Evolutionary conservation across 2,329 filamentous ascomycete species (phyloP), one percentile per base, ranked within the genome.

Genomic region (Pseudophaeomoniella oleicola): DNA sequence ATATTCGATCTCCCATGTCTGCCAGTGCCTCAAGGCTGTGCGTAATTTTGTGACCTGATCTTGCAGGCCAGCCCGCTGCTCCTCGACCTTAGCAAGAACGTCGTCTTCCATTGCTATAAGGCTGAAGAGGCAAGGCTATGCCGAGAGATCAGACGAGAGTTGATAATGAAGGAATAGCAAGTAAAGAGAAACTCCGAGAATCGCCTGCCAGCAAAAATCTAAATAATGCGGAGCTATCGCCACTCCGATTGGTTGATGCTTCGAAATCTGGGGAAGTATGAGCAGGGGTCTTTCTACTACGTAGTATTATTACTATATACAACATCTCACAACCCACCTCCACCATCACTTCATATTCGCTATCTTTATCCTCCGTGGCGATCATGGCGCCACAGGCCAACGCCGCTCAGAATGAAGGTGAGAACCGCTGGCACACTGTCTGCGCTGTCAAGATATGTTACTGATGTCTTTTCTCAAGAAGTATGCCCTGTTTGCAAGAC

Each of bases 401-500:
- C 15, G 19, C 12, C 14, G 18, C 12, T 14, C 9, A 27, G 9
- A 27, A n/a, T 27, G 22, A 30, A 13, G 19, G 35, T 14, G 2
- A 11, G 12, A 4, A 14, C 18, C 14, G 33, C 13, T 27, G 35
- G 19, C 14, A 34, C 4, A 16, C 10, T 14, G 9, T 6, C 18
- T 31, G 19, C 14, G 31, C 11, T 14, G 17, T 11, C 14, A 17
- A 16, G 19, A 36, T 14, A 37, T 36, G 18, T 36, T 19, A 17
- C 17, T 15, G 16, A 14, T 19, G n/a, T 27, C 9, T 27, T 27
- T 27, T 27, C 22, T 11, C 19, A 44, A 72, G 86, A 94, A 60
- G 81, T 87, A 54, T 98, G 90, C 63, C 90, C 88, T 39, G 84
- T 96, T 48, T 98, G 90, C 80, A 94, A 94, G 63, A 92, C 86